Evolutionary conservation across 83 land plant genomes (phyloP), one percentile per base, ranked within the genome.

Genomic region (Diphasiastrum complanatum): DNA sequence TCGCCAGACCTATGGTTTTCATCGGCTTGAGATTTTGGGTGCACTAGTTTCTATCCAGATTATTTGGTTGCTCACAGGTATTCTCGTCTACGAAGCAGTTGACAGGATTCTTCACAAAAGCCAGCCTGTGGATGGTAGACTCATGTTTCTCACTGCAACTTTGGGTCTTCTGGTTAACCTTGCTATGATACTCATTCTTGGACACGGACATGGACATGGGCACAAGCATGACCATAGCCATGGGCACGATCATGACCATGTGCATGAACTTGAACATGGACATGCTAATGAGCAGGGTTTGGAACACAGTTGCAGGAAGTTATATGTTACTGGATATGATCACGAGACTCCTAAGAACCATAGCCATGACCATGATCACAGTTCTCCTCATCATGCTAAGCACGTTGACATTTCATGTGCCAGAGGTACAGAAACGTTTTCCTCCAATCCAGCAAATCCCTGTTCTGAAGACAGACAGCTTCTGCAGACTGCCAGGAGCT

Each of bases 31-130:
- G 65, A 73, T 82, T 33, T 48, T 92, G 26, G 98, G 98, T 11
- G 86, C 95, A 1, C 73, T 92, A 10, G 83, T 85, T 16, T 88
- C 95, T 5, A 92, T 92, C 26, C 87, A 85, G 56, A 57, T 92
- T 51, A 92, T 92, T 30, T 92, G 95, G 98, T 76, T 92, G 63
- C 77, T 92, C 16, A 85, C 84, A 26, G 95, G 84, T 14, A 83
- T 89, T 45, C 79, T 92, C n/a, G 85, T 92, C 3, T 92, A 79
- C 60, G 95, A 85, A 66, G 95, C 91, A 5, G 73, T 88, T 56
- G 64, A 51, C 2, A 60, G 98, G 19, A 37, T 92, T 33, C 53
- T 81, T 4, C 56, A 79, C 47, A 68, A 75, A 22, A 72, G 47
- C 0, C 79, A 79, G 28, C 76, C 75, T 33, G 83, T 92, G 32